Evolutionary conservation across 1,139 yeast species (phyloP).

Genomic region (Saccharomycopsis hybrid): DNA sequence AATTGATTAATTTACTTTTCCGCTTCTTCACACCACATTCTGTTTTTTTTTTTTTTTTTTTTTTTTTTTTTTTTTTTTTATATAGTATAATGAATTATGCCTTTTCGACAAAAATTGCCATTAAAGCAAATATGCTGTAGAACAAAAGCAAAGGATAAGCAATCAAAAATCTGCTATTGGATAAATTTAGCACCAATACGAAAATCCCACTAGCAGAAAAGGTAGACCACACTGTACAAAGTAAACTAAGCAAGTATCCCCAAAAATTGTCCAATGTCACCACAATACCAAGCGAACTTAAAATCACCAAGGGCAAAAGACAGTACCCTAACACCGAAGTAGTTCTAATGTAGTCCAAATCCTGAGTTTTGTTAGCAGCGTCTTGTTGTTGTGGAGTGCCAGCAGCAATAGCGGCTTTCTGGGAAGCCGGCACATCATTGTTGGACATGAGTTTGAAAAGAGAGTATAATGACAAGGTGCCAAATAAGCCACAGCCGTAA

Average conservation of each 20-base stretch:
- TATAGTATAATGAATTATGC: slow-evolving; percentile 5
- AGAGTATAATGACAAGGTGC: slow-evolving; percentile 77
- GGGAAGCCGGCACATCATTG: slow-evolving; percentile 13
- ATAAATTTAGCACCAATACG: slow-evolving; percentile 75
- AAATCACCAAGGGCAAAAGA: slow-evolving; percentile 77
- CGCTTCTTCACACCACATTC: too few relatives aligned
- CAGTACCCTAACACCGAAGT: slow-evolving; percentile 95
- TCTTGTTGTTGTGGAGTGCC: not conserved
- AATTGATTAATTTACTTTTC: too few relatives aligned
- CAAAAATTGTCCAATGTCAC: slow-evolving; percentile 60
- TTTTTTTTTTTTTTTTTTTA: not conserved
- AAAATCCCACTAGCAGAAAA: slow-evolving; percentile 91
- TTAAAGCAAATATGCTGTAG: slow-evolving; percentile 89
- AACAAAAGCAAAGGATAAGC: slow-evolving; percentile 93
- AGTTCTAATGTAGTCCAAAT: slow-evolving; percentile 60
- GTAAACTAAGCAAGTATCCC: slow-evolving; percentile 65
- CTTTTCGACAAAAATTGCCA: slow-evolving; percentile 74
- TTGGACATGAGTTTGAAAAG: slow-evolving; percentile 82
- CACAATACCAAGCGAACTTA: slow-evolving; percentile 70
- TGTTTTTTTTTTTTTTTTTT: too few relatives aligned
- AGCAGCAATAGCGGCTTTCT: not conserved
- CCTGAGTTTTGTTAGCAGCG: slow-evolving; percentile 30
- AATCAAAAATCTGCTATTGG: slow-evolving; percentile 80
- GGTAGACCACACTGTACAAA: slow-evolving; percentile 90
- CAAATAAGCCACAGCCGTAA: slow-evolving; percentile 92